Evolutionary conservation across 2,329 filamentous ascomycete species (phyloP).

Genomic region (Alternaria infectoria): DNA sequence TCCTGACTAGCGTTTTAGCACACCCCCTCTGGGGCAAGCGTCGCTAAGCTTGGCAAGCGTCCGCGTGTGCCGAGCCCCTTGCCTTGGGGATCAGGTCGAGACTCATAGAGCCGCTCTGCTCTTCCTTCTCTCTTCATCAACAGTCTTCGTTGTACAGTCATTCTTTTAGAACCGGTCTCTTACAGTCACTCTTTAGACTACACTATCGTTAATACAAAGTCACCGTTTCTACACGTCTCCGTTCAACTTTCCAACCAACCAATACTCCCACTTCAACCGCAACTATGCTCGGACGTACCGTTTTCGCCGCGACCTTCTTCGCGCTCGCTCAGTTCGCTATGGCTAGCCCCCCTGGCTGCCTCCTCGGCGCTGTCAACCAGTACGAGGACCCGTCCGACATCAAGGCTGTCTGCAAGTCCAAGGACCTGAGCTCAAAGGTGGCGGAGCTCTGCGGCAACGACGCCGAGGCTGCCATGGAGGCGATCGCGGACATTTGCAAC

Average conservation of each 20-base stretch:
- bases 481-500: conserved; percentile 39
- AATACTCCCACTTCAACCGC: conserved; percentile 1
- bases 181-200: conserved; percentile 26
- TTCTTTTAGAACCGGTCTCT: conserved; percentile 11
- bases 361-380: conserved; percentile 40
- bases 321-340: conserved; percentile 31
- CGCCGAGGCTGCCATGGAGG: conserved; percentile 29
- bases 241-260: neutral
- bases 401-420: conserved; percentile 34
- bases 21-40: conserved; percentile 9
- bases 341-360: conserved; percentile 35
- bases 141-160: conserved; percentile 19
- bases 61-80: conserved; percentile 6
- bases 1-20: conserved; percentile 27
- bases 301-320: conserved; percentile 34
- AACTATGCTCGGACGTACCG: conserved; percentile 38
- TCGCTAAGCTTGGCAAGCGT: conserved; percentile 5
- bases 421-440: conserved; percentile 32
- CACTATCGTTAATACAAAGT: conserved; percentile 13
- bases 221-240: conserved; percentile 4
- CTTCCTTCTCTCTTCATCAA: conserved; percentile 11
- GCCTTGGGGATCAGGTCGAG: conserved; percentile 6
- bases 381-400: conserved; percentile 37
- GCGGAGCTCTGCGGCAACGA: conserved; percentile 32
- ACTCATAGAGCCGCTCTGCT: conserved; percentile 6